Evolutionary conservation across 192 early-diverging fungal species (phyloP), one percentile per base, ranked within the genome.

Genomic region (Gaertneriomyces semiglobifer): DNA sequence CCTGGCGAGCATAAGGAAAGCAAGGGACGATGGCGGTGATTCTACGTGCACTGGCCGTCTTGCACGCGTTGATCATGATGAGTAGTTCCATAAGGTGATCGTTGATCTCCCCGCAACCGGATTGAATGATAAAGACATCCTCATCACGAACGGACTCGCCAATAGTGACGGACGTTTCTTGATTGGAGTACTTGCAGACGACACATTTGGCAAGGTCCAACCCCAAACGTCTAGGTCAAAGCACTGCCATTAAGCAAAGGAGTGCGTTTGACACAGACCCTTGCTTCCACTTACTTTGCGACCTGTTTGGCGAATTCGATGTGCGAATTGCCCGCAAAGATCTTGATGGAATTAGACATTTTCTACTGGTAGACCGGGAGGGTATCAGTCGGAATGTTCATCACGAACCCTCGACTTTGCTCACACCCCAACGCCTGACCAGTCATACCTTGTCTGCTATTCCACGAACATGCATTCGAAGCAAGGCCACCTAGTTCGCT

Each of bases 11-110:
- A 75, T 99, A 99, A 5, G 95, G 95, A 72, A 96, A 98, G 70
- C 92, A 92, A 18, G 96, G 96, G 44, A 97, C 86, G 16, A 99
- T 92, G 38, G 93, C 96, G 4, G 93, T 99, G 74, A 99, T 87
- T 58, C 92, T 84, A 14, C 80, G 83, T 56, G 93, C 94, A 10
- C 89, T 92, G 65, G 92, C 96, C 46, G 93, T 95, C 68, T 90
- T 91, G 81, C 95, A 98, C 41, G 96, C 96, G 62, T 90, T 88
- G 69, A 99, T 95, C 87, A 99, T 95, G 69, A 99, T 97, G 62
- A 95, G 86, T 48, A 99, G 84, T 78, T 99, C 96, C 80, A 96
- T 93, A 60, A 99, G 78, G 76, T 95, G 86, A 84, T 99, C 96
- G 75, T 97, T 97, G 82, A 96, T 93, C 59, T 92, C 80, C 25